Evolutionary conservation across 176 grass and related monocot genomes (phyloP), one percentile per base, ranked within the genome.

Genomic region (Avena insularis): DNA sequence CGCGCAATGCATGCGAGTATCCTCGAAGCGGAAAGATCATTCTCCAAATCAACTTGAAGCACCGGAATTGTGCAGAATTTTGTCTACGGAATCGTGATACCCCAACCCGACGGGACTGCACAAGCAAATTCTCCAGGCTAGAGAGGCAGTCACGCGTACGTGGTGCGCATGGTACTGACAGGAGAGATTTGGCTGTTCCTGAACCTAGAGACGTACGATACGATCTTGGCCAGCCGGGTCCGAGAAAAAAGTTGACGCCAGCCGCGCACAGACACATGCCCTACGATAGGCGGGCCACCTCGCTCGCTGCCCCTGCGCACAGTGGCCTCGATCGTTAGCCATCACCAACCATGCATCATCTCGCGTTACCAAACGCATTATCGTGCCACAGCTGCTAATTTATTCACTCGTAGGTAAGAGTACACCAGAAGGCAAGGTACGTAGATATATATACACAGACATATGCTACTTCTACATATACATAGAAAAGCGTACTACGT

Each of bases 271-370:
- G 6, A 33, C 17, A 51, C 46, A 35, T 68, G 46, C 62, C 25
- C 10, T 49, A 65, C 75, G 23, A 29, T 21, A 6, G 6, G 38
- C 55, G 53, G 51, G 51, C 51, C 51, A 12, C 6, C 13, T 3
- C 33, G 33, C 33, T 35, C 33, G 9, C 10, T 7, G 19, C 70
- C 17, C 48, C 1, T 17, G 0, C 3, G 48, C 13, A 76, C 23
- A 33, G 76, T 58, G 53, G 6, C 40, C 40, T 43, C 56, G 27
- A 64, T 31, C 49, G 27, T 51, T 67, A n/a, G 63, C 64, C 23
- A 69, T 14, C 29, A 82, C 80, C 80, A 82, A 82, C 82, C 70
- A 25, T 25, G 25, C 25, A 43, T 43, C 40, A 61, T 60, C 23
- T 47, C 33, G n/a, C 35, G 13, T 71, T 45, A 59, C n/a, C 81